phyloP scores from a whole-genome alignment of 768 basidiomycete species.

The Rossbeevera mucosa region DNA sequence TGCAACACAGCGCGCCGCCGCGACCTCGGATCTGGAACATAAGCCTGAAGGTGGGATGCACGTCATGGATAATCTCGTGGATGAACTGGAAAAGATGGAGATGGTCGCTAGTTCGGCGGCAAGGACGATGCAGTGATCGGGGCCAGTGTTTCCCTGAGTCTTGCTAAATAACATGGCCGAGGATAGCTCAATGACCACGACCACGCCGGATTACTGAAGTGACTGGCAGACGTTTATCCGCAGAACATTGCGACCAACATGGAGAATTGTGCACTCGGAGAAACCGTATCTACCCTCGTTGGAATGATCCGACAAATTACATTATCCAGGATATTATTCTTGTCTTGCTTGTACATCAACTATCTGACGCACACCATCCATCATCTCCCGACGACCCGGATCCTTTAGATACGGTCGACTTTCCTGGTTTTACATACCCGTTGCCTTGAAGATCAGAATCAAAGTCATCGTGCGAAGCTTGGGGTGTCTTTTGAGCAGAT shows the following conservation, averaged over 20 bases:
- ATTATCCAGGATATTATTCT: neutral
- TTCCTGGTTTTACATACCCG: slow-evolving; percentile 9
- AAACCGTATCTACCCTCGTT: neutral
- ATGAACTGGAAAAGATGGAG: slow-evolving; percentile 67
- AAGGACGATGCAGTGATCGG: neutral
- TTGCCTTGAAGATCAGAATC: slow-evolving; percentile 7
- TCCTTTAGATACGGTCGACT: slow-evolving; percentile 10
- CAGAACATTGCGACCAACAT: too few species aligned
- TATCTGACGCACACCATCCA: slow-evolving; percentile 8
- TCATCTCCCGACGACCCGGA: slow-evolving; percentile 12
- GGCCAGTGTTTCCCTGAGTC: neutral
- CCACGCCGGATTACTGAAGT: neutral
- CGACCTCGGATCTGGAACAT: neutral
- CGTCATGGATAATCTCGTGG: slow-evolving; percentile 81
- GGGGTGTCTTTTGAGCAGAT: slow-evolving; percentile 13
- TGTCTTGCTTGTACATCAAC: slow-evolving; percentile 1
- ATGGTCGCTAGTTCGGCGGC: slow-evolving; percentile 15
- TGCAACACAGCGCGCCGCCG: slow-evolving; percentile 8
- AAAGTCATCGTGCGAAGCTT: slow-evolving; percentile 3
- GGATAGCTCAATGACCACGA: neutral
- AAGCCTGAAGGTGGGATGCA: slow-evolving; percentile 27
- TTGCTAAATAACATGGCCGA: neutral
- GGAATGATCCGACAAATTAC: neutral
- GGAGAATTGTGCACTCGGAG: too few species aligned
- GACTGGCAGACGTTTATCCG: neutral